Percentiles rank a stretch among this genome's conserved stretches.
Conservation (phyloP, 1,284 basidiomycete genomes). For the Moesziomyces sp. region DNA sequence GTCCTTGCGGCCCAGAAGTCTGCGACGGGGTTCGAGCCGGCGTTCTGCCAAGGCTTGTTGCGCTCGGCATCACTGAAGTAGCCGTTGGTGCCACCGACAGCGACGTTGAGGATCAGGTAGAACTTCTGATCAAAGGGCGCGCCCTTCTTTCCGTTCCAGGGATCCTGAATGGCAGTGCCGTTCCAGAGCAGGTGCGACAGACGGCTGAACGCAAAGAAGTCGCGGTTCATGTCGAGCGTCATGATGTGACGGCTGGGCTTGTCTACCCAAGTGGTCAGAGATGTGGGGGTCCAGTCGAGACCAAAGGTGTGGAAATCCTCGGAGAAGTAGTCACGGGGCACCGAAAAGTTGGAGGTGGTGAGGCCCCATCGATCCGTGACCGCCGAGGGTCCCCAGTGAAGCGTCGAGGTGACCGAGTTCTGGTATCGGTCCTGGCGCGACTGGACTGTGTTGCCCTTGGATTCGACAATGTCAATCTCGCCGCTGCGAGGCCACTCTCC, state of each 20-base stretch:
- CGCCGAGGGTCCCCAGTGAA: slow-evolving; percentile 23
- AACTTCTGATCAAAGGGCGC: slow-evolving; percentile 91
- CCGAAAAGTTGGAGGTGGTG: slow-evolving; percentile 74
- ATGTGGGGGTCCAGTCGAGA: slow-evolving; percentile 82
- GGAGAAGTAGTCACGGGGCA: slow-evolving; percentile 76
- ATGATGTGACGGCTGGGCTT: slow-evolving; percentile 76
- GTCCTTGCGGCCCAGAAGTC: slow-evolving; percentile 72
- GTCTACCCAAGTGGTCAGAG: slow-evolving; percentile 74
- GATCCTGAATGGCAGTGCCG: slow-evolving; percentile 75
- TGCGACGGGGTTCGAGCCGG: slow-evolving; percentile 25
- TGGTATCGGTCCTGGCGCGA: slow-evolving; percentile 76
- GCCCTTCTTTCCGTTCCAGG: slow-evolving; percentile 69
- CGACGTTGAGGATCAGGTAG: slow-evolving; percentile 82
- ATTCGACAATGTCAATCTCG: slow-evolving; percentile 83
- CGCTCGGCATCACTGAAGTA: slow-evolving; percentile 78
- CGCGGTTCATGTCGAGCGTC: slow-evolving; percentile 69
- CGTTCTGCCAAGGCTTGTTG: slow-evolving; percentile 71
- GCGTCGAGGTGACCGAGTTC: slow-evolving; percentile 22
- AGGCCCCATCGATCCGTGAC: slow-evolving; percentile 28
- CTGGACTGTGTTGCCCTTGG: slow-evolving; percentile 68
- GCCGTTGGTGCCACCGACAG: slow-evolving; percentile 77
- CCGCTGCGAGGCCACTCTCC: slow-evolving; percentile 81
- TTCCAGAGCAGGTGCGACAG: slow-evolving; percentile 77
- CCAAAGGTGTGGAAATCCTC: slow-evolving; percentile 80
- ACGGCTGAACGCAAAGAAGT: slow-evolving; percentile 78